Base-by-base conservation (phyloP, 108 stramenopile species). In the Fragilaria radians region DNA sequence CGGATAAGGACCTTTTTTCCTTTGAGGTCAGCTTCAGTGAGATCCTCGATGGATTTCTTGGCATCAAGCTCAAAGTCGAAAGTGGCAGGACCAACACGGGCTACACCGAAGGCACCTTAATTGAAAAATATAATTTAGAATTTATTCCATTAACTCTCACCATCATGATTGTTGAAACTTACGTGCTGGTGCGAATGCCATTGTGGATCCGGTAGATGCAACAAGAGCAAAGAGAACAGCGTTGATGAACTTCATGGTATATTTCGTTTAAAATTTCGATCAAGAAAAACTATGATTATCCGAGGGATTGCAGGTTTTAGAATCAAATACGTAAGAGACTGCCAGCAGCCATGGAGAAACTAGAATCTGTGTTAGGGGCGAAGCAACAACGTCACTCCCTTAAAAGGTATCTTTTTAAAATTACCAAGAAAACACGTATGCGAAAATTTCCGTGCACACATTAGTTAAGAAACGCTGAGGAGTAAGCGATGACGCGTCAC, bases 1-100 rank as follows among this genome's bases (percentile, higher is more conserved):
- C 97, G 93, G 54, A 98, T 81, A 34, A 98, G 79, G 42, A 98
- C 94, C 76, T 85, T 95, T 93, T 95, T 96, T 67, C 93, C 95
- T 87, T 94, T 94, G 61, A 94, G 83, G 58, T 97, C 97, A 47
- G 69, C 79, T 36, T 97, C 97, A 27, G 78, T 55, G 47, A 98
- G 73, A 77, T 96, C 95, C 47, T 79, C 89, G 59, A 98, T 95
- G 68, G 87, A 92, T 59, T 91, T 88, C 86, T 98, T 98, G 75
- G 90, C 95, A 53, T 94, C 89, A 48, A 94, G 85, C 60, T 80
- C 83, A 54, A 78, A 61, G 26, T 25, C 23, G 21, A 67, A 67
- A 55, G 80, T 58, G 36, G 75, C 74, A 11, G 36, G 36, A 42
- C 66, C 46, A 34, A 65, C 48, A 29, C 59, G 51, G 54, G 80